Percentiles rank a stretch among this genome's conserved stretches.
These are phyloP conservation scores for Barnettozyma vustinii DNA, from an alignment of 805 yeast genomes.

Conservation along the genomic window DNA sequence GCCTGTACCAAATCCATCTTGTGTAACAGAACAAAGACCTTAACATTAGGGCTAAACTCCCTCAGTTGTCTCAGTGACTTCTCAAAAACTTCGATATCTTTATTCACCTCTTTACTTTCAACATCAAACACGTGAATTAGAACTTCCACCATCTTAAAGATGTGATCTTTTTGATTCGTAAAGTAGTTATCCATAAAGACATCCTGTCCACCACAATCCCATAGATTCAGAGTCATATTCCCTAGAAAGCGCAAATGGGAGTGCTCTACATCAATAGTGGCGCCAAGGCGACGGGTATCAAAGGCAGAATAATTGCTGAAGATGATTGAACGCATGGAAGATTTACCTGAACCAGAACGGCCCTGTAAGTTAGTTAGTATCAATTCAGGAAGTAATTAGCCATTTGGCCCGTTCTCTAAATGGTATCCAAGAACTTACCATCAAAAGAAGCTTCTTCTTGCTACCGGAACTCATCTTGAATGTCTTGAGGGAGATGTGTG, in stretches of 20 bases:
- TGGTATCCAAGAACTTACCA: slow-evolving; percentile 31
- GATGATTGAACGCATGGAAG: slow-evolving; percentile 94
- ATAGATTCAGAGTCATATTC: slow-evolving; percentile 87
- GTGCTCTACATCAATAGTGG: slow-evolving; percentile 98
- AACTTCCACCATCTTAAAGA: slow-evolving; percentile 93
- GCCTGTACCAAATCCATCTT: slow-evolving; percentile 94
- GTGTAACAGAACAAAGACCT: slow-evolving; percentile 85
- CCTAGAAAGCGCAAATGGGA: slow-evolving; percentile 90
- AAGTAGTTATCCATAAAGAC: slow-evolving; percentile 93
- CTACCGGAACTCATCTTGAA: slow-evolving; percentile 28
- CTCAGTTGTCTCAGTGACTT: slow-evolving; percentile 76
- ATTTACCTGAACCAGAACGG: slow-evolving; percentile 94
- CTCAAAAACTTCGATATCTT: slow-evolving; percentile 88
- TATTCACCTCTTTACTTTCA: slow-evolving; percentile 83
- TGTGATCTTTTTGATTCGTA: slow-evolving; percentile 83
- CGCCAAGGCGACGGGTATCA: slow-evolving; percentile 92
- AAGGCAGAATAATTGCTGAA: slow-evolving; percentile 95
- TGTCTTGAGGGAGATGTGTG: not conserved
- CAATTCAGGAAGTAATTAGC: slow-evolving; percentile 14
- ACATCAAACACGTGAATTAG: slow-evolving; percentile 95
- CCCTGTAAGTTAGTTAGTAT: slow-evolving; percentile 43
- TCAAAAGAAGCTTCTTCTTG: slow-evolving; percentile 58
- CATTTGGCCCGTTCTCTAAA: not conserved
- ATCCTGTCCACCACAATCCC: slow-evolving; percentile 99
- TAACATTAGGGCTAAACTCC: slow-evolving; percentile 84